Evolutionary conservation across 495 filamentous ascomycete species (phyloP).

Genomic region (Lepidopterella palustris): DNA sequence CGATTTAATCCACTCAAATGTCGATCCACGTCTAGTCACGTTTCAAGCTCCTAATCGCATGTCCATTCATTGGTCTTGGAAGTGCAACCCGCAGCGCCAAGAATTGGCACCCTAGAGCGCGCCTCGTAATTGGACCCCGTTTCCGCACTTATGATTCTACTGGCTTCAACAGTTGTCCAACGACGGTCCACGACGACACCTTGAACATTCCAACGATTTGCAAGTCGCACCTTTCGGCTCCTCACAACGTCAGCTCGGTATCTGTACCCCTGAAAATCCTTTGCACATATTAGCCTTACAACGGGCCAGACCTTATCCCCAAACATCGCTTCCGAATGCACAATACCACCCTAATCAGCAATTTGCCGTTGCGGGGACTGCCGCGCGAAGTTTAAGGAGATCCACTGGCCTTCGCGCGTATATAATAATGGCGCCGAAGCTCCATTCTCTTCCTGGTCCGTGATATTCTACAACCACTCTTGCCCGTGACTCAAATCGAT

Average conservation of each 20-base stretch:
- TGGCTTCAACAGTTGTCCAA: slow-evolving; percentile 5
- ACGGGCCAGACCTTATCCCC: background rate
- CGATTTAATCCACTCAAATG: background rate
- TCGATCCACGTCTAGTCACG: background rate
- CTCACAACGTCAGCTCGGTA: slow-evolving; percentile 2
- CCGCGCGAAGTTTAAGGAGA: background rate
- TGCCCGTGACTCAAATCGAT: slow-evolving; percentile 2
- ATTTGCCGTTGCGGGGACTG: slow-evolving; percentile 11
- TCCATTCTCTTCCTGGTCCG: background rate
- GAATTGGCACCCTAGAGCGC: background rate
- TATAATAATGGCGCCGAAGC: background rate
- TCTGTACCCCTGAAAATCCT: background rate
- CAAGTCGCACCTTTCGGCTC: background rate
- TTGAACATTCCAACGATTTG: background rate
- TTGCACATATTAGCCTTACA: background rate
- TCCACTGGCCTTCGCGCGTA: slow-evolving; percentile 3
- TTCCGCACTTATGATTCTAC: background rate
- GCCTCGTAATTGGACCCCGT: background rate
- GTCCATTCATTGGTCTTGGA: background rate
- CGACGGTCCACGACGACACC: background rate
- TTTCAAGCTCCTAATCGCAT: background rate
- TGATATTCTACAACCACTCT: slow-evolving; percentile 13
- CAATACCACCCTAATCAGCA: background rate
- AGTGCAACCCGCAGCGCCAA: background rate
- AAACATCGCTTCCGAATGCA: background rate